Evolutionary conservation across 1,284 basidiomycete species (phyloP).

Genomic region (Inonotus obliquus): DNA sequence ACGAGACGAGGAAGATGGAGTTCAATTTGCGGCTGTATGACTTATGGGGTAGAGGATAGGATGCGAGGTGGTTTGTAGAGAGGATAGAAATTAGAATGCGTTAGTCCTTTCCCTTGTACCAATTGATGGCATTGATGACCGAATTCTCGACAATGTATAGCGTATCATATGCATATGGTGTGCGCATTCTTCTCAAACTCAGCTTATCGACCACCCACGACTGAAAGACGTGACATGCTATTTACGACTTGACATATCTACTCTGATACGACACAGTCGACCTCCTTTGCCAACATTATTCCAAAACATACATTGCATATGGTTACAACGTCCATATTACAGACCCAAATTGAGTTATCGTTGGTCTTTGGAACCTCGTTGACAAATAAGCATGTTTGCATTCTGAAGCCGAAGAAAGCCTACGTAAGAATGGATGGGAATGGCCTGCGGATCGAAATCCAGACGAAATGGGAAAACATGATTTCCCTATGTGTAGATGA

Average conservation of each 20-base stretch:
- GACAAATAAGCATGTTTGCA: slow-evolving; percentile 11
- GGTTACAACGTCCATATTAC: slow-evolving; percentile 5
- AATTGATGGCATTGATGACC: neutral
- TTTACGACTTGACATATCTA: slow-evolving; percentile 20
- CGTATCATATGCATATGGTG: slow-evolving; percentile 20
- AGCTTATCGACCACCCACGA: slow-evolving; percentile 20
- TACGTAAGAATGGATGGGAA: slow-evolving; percentile 10
- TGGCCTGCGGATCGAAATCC: slow-evolving; percentile 12
- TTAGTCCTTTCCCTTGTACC: neutral
- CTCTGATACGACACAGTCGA: slow-evolving; percentile 21
- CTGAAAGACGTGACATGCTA: slow-evolving; percentile 19
- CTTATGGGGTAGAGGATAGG: slow-evolving; percentile 9
- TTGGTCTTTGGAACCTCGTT: slow-evolving; percentile 13
- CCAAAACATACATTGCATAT: slow-evolving; percentile 9
- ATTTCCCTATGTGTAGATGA: slow-evolving; percentile 18
- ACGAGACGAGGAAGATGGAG: slow-evolving; percentile 1
- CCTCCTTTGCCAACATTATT: slow-evolving; percentile 16
- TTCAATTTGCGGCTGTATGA: slow-evolving; percentile 14
- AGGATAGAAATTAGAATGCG: slow-evolving; percentile 16
- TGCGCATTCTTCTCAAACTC: slow-evolving; percentile 19
- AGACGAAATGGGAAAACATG: slow-evolving; percentile 8
- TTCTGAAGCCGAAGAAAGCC: slow-evolving; percentile 2
- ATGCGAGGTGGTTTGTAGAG: slow-evolving; percentile 12
- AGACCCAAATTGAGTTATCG: slow-evolving; percentile 17
- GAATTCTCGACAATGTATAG: neutral